Conservation (phyloP, 441 rosid genomes). For the Populus tomentosa region DNA sequence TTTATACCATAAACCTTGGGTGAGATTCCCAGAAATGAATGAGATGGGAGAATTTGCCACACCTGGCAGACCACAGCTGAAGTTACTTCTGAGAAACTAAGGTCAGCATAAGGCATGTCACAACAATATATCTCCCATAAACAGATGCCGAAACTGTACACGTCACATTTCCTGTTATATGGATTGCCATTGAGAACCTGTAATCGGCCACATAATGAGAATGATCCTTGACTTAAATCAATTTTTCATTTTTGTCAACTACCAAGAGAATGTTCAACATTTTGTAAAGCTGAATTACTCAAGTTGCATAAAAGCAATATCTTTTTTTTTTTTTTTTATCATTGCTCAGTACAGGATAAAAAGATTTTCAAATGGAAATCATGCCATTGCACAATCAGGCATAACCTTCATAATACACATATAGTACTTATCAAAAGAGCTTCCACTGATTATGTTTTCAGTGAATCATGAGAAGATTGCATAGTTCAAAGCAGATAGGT, state of each 20-base stretch:
- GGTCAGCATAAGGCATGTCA: slow-evolving; percentile 97
- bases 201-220: slow-evolving; percentile 12
- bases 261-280: not conserved
- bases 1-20: not conserved
- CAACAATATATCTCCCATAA: slow-evolving; percentile 98
- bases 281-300: not conserved
- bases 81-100: slow-evolving; percentile 87
- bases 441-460: not conserved
- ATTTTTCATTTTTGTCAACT: not conserved
- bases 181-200: slow-evolving; percentile 95
- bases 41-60: not conserved
- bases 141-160: slow-evolving; percentile 94
- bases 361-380: not conserved
- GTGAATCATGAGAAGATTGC: not conserved
- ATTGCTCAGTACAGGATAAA: not conserved
- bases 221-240: slow-evolving; percentile 6
- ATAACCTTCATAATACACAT: not conserved
- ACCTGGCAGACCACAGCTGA: slow-evolving; percentile 97
- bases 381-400: not conserved
- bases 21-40: not conserved
- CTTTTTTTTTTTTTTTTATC: not conserved
- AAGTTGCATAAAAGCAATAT: not conserved
- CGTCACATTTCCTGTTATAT: slow-evolving; percentile 92
- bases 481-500: not conserved
- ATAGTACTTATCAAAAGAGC: not conserved